Evolutionary conservation across 139 green algal genomes (phyloP).

Genomic region (Chlamydomonas applanata): DNA sequence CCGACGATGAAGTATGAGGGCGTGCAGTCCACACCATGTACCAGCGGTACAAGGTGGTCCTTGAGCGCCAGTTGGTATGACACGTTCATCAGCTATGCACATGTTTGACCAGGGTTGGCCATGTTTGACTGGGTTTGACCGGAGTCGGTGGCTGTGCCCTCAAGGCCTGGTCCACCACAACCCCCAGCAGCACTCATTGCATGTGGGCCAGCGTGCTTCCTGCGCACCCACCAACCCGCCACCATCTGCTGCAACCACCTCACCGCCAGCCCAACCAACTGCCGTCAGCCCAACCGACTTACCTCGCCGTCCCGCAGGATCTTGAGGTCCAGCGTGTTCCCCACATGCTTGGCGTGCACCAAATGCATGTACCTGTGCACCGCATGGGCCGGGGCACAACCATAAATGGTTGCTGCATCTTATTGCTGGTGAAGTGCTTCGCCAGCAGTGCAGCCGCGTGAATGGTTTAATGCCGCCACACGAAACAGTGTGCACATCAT

Average conservation of each 20-base stretch:
- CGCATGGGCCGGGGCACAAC: not conserved
- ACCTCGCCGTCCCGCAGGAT: slow-evolving; percentile 53
- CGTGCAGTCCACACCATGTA: slow-evolving; percentile 68
- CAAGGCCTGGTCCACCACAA: too few species aligned
- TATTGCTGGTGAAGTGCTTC: too few species aligned
- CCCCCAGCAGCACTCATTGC: too few species aligned
- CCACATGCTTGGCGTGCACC: slow-evolving; percentile 59
- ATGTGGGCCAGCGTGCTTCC: too few species aligned
- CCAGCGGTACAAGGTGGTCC: slow-evolving; percentile 63
- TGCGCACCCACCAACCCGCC: not conserved
- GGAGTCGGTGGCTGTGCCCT: not conserved
- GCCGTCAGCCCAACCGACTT: not conserved
- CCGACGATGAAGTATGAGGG: slow-evolving; percentile 71
- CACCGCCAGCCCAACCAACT: not conserved
- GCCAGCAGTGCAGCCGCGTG: too few species aligned
- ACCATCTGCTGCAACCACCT: too few species aligned
- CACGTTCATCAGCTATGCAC: slow-evolving; percentile 39
- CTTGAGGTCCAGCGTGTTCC: slow-evolving; percentile 47
- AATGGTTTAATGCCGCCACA: too few species aligned
- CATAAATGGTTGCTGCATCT: too few species aligned
- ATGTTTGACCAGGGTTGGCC: too few species aligned
- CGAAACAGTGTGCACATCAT: too few species aligned
- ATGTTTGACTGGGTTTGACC: slow-evolving; percentile 2
- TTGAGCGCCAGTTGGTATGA: slow-evolving; percentile 48
- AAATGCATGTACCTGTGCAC: slow-evolving; percentile 39